Evolutionary conservation across 2,329 filamentous ascomycete genomes (phyloP).

Genomic region (Arthrobotrys sinensis): DNA sequence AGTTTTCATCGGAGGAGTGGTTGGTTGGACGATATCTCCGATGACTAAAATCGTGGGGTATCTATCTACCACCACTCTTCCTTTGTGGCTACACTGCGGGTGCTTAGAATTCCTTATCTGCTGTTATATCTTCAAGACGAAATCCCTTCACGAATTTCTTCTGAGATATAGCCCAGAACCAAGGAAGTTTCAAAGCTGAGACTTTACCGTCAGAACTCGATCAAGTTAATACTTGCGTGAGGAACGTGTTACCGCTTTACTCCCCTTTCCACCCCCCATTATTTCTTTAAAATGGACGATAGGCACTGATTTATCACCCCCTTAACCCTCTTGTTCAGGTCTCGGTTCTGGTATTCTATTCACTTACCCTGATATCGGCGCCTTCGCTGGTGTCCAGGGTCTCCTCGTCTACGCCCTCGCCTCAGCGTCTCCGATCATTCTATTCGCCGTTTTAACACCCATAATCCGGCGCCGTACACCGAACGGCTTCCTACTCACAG

Average conservation of each 20-base stretch:
- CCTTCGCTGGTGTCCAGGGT: slow-evolving; percentile 83
- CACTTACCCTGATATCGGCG: slow-evolving; percentile 84
- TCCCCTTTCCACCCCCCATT: slow-evolving; percentile 68
- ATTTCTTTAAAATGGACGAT: slow-evolving; percentile 58
- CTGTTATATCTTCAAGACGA: not conserved
- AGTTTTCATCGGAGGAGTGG: slow-evolving; percentile 43
- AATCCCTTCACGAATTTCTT: not conserved
- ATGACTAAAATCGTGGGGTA: not conserved
- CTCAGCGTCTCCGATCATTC: slow-evolving; percentile 79
- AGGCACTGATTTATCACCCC: slow-evolving; percentile 61
- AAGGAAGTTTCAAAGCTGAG: slow-evolving; percentile 78
- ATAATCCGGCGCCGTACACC: slow-evolving; percentile 85
- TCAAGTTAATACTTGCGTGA: slow-evolving; percentile 99
- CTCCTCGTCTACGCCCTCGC: slow-evolving; percentile 82
- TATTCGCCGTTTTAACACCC: slow-evolving; percentile 81
- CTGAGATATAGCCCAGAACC: not conserved
- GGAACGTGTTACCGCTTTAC: slow-evolving; percentile 92
- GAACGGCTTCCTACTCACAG: slow-evolving; percentile 86
- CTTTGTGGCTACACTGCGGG: slow-evolving; percentile 65
- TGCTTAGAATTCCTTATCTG: slow-evolving; percentile 56
- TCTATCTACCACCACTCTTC: slow-evolving; percentile 13
- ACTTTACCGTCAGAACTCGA: slow-evolving; percentile 96
- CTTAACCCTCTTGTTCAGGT: slow-evolving; percentile 70
- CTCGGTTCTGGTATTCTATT: slow-evolving; percentile 88
- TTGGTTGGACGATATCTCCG: not conserved